These are phyloP conservation scores for Lecanicillium sp. DNA, from an alignment of 2,329 filamentous ascomycete genomes.

Conservation along the genomic window DNA sequence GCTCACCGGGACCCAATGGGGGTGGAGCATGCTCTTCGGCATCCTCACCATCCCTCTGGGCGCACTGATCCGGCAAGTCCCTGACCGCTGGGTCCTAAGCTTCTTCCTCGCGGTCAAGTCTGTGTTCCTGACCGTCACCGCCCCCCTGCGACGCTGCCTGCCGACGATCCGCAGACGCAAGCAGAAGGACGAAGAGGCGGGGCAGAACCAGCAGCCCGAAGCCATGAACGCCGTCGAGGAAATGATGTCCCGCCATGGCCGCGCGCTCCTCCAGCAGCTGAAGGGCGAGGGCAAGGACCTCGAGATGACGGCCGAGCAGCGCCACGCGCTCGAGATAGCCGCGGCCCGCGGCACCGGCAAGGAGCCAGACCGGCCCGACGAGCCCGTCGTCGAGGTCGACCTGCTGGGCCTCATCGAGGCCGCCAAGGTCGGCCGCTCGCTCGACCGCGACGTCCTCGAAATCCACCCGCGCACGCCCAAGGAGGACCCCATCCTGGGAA, in stretches of 20 bases:
- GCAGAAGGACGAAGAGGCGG: constrained; percentile 16
- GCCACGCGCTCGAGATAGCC: constrained; percentile 16
- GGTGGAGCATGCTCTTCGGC: constrained; percentile 62
- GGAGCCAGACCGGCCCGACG: constrained; percentile 9
- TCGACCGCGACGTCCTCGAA: constrained; percentile 28
- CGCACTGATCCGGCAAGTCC: constrained; percentile 35
- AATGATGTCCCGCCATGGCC: constrained; percentile 17
- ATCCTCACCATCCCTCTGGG: constrained; percentile 59
- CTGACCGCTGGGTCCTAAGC: constrained; percentile 28
- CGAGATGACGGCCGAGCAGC: constrained; percentile 20
- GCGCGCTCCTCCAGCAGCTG: constrained; percentile 12
- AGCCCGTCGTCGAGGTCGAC: constrained; percentile 22
- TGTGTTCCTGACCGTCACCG: constrained; percentile 16
- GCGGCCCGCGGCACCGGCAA: constrained; percentile 8
- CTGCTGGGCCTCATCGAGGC: constrained; percentile 27
- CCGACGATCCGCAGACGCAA: constrained; percentile 20
- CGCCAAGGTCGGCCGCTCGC: constrained; percentile 23
- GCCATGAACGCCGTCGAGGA: constrained; percentile 19
- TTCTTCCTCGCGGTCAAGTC: constrained; percentile 24
- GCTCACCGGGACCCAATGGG: constrained; percentile 63
- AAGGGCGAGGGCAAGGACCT: constrained; percentile 14
- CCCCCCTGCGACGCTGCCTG: constrained; percentile 19
- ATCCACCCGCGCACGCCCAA: constrained; percentile 35
- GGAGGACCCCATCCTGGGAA: constrained; percentile 33
- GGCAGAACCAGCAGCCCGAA: constrained; percentile 19